Percentiles rank a stretch among this genome's conserved stretches.
Evolutionary conservation across 2,329 filamentous ascomycete species (phyloP).

Genomic region (Coniochaeta prunicola): DNA sequence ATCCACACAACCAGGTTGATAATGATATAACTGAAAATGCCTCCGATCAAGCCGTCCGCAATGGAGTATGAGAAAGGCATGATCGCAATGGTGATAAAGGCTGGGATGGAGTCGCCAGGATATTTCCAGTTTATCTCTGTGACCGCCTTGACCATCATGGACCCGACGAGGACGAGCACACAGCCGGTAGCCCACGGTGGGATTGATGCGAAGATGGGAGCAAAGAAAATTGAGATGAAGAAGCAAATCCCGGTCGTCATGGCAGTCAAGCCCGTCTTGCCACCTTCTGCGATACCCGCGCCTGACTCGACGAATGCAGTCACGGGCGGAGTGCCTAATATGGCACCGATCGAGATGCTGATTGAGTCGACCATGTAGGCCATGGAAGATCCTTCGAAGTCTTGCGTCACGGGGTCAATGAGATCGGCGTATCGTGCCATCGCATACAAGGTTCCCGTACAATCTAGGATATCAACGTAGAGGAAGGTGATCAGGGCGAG

Average conservation of each 20-base stretch:
- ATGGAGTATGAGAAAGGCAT: constrained; percentile 93
- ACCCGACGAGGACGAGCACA: constrained; percentile 81
- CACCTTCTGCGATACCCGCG: constrained; percentile 82
- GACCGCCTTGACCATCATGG: constrained; percentile 74
- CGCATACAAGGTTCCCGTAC: constrained; percentile 79
- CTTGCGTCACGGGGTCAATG: constrained; percentile 74
- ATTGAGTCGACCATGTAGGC: constrained; percentile 81
- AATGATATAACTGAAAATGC: constrained; percentile 68
- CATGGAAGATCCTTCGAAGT: constrained; percentile 78
- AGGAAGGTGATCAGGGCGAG: constrained; percentile 82
- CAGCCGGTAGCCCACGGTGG: constrained; percentile 85
- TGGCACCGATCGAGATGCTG: constrained; percentile 68
- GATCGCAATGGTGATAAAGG: constrained; percentile 73
- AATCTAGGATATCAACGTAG: constrained; percentile 85
- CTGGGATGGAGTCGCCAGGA: constrained; percentile 74
- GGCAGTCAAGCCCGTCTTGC: constrained; percentile 76
- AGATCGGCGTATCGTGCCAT: constrained; percentile 81
- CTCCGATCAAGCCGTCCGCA: constrained; percentile 76
- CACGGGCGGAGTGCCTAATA: constrained; percentile 73
- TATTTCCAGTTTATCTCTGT: constrained; percentile 87
- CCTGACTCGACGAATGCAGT: constrained; percentile 87
- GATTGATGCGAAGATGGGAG: constrained; percentile 83
- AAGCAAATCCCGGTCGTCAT: constrained; percentile 76
- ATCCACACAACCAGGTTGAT: constrained; percentile 68
- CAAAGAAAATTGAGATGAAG: constrained; percentile 82